Conservation (phyloP, 495 filamentous ascomycete species). For the Lichina pygmaea region DNA sequence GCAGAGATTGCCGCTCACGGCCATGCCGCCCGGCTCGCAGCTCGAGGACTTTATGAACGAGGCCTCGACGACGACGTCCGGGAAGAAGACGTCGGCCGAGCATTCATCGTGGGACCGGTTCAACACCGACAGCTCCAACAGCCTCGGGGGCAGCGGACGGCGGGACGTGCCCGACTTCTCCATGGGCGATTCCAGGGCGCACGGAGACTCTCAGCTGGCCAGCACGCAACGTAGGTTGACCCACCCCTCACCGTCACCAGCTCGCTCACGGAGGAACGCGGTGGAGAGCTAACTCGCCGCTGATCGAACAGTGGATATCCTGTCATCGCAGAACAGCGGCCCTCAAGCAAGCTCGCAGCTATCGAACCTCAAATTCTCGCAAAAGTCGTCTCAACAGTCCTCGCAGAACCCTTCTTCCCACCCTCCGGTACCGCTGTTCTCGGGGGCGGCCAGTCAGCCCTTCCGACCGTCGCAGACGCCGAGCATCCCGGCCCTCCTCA, state of each 20-base stretch:
- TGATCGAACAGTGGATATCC: conserved; percentile 11
- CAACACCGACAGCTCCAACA: conserved; percentile 40
- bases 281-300: neutral
- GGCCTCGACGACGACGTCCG: conserved; percentile 44
- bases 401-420: neutral
- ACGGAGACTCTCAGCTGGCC: conserved; percentile 21
- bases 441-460: neutral
- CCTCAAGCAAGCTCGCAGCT: conserved; percentile 2
- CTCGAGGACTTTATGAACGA: conserved; percentile 54
- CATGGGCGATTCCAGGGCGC: conserved; percentile 6
- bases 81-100: conserved; percentile 45
- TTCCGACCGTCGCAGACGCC: conserved; percentile 16
- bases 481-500: conserved; percentile 8
- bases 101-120: conserved; percentile 15
- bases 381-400: neutral
- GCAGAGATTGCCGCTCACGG: conserved; percentile 46
- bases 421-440: neutral
- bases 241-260: neutral
- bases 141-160: conserved; percentile 8
- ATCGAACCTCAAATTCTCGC: neutral
- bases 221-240: conserved; percentile 26
- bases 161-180: conserved; percentile 12
- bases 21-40: conserved; percentile 49
- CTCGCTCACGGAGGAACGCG: neutral
- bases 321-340: conserved; percentile 3